Evolutionary conservation across 148 eudicot species (phyloP), one percentile per base, ranked within the genome.

Genomic region (Dysphania ambrosioides): DNA sequence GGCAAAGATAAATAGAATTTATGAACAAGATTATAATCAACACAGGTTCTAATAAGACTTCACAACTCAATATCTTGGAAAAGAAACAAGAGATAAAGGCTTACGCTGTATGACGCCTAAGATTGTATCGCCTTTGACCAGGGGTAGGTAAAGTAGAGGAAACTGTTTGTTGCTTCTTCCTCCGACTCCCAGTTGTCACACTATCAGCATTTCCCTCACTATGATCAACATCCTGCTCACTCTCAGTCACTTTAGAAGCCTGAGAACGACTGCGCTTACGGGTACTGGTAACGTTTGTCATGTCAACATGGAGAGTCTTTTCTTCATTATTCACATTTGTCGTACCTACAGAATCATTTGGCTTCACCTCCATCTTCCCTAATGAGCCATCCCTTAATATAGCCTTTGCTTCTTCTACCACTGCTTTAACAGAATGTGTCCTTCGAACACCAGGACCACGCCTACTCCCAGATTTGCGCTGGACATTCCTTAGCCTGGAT

Each of bases 81-180:
- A 47, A 32, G 47, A 31, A 19, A 65, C 21, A 75, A 49, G 38
- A 42, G 64, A 24, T 53, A 40, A 27, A 72, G 51, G 81, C 98
- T 88, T 87, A 94, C 98, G 62, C 70, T 82, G 84, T 85, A 77
- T 81, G 87, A 59, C 84, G 91, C 74, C 98, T 83, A 66, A 94
- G 97, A 80, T 94, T 94, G 74, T 94, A 94, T 59, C 96, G 89
- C 27, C 78, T 84, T 83, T 81, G 88, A 19, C 85, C 92, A n/a
- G 89, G 89, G 79, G 86, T 87, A 42, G 85, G 84, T 12, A 72
- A 65, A 36, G 89, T 76, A 60, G 83, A 79, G n/a, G 90, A 67
- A 68, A 74, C 79, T 19, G 87, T 78, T 59, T 94, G 90, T 61
- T 85, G 87, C 79, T 92, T 91, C 85, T 92, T 92, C 77, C 84